Evolutionary conservation across 306 rosid genomes (phyloP).

Genomic region (Quercus mongolica): DNA sequence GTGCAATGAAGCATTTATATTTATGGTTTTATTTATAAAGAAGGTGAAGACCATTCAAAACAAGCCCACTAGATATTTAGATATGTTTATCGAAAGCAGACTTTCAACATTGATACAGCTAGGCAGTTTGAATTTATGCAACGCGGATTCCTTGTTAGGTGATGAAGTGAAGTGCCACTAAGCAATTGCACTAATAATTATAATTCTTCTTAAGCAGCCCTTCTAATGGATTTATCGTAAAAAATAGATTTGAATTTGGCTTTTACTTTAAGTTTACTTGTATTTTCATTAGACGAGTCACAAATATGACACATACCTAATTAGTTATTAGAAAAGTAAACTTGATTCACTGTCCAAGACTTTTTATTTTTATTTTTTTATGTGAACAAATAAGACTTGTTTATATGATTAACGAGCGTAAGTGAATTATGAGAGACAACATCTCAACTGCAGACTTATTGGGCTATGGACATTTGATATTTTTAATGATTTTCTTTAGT

Average conservation of each 20-base stretch:
- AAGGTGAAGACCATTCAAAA: neutral
- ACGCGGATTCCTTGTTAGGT: neutral
- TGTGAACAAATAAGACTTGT: no score
- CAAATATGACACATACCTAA: no score
- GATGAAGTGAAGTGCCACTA: neutral
- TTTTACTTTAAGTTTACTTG: no score
- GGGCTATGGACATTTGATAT: neutral
- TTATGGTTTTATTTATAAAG: neutral
- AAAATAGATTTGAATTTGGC: neutral
- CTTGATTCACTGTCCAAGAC: no score
- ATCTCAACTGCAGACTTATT: neutral
- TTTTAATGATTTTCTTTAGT: neutral
- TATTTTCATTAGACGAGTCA: no score
- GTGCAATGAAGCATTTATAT: neutral
- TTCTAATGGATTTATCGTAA: neutral
- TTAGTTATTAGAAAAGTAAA: no score
- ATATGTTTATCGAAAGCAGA: neutral
- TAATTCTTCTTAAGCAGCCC: neutral
- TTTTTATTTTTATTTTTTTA: no score
- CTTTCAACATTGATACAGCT: neutral
- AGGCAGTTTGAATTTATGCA: neutral
- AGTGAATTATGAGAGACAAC: neutral
- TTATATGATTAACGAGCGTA: no score
- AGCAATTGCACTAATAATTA: neutral
- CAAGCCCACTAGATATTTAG: neutral